phyloP scores from a whole-genome alignment of 2,329 filamentous ascomycete genomes.

The Aplosporella prunicola region DNA sequence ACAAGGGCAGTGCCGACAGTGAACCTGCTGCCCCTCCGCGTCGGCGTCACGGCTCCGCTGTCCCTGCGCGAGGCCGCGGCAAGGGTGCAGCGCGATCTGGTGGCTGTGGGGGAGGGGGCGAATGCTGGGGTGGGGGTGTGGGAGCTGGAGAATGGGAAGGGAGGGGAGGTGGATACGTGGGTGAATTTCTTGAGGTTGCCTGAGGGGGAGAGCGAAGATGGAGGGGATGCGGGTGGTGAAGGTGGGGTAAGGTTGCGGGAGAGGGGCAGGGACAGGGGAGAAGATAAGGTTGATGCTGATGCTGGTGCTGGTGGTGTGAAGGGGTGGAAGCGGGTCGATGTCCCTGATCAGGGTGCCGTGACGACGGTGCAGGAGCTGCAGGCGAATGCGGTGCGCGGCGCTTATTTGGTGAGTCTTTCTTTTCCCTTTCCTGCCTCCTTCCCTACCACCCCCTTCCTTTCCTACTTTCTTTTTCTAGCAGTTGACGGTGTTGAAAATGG shows the following conservation, averaged over 20 bases:
- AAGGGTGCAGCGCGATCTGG: constrained; percentile 59
- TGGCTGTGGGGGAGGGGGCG: constrained; percentile 46
- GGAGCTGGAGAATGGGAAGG: constrained; percentile 69
- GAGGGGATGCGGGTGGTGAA: constrained; percentile 1
- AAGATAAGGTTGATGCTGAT: constrained; percentile 6
- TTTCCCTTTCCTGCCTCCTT: too few species aligned
- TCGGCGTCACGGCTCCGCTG: constrained; percentile 31
- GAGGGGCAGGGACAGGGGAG: not conserved
- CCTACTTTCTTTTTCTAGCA: too few species aligned
- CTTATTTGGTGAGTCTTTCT: constrained; percentile 30
- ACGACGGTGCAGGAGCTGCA: constrained; percentile 16
- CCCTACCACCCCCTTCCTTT: too few species aligned
- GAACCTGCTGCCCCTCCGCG: constrained; percentile 64
- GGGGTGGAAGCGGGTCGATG: constrained; percentile 15
- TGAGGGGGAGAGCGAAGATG: constrained; percentile 20
- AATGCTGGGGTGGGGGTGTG: constrained; percentile 54
- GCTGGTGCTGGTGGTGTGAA: constrained; percentile 15
- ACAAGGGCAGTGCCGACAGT: too few species aligned
- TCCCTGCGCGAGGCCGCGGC: constrained; percentile 44
- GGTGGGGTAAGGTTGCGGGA: constrained; percentile 16
- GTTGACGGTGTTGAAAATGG: not conserved
- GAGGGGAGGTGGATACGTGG: constrained; percentile 58
- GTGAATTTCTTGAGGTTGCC: constrained; percentile 69
- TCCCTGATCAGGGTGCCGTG: constrained; percentile 10
- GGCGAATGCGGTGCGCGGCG: constrained; percentile 17